Percentiles rank a stretch among this genome's conserved stretches.
These are phyloP conservation scores for Elaeagnus macrophylla DNA, from an alignment of 306 rosid genomes.

Conservation along the genomic window DNA sequence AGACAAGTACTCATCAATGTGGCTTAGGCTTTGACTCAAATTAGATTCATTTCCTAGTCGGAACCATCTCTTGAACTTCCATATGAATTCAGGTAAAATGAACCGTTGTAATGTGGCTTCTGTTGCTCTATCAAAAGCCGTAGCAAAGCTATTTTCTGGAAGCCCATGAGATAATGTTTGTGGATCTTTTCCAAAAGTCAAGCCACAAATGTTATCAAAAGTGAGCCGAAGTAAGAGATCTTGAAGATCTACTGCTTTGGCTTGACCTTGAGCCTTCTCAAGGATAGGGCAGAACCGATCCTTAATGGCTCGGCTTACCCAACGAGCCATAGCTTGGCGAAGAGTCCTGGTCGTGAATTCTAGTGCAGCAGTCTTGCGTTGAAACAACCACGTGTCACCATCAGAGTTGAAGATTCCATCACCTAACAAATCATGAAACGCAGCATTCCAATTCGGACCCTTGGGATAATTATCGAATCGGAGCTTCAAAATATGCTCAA, in stretches of 20 bases:
- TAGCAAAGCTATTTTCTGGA: conserved; percentile 38
- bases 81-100: conserved; percentile 30
- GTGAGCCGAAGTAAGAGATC: conserved; percentile 87
- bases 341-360: conserved; percentile 88
- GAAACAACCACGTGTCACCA: conserved; percentile 83
- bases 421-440: conserved; percentile 70
- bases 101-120: conserved; percentile 48
- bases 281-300: conserved; percentile 59
- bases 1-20: conserved; percentile 41
- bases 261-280: conserved; percentile 32
- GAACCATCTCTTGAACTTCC: conserved; percentile 49
- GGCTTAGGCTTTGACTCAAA: conserved; percentile 38
- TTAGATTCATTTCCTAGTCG: conserved; percentile 57
- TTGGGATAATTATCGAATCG: conserved; percentile 89
- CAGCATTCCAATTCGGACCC: conserved; percentile 84
- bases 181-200: conserved; percentile 77
- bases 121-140: conserved; percentile 40
- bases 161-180: conserved; percentile 37
- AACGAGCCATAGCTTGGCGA: conserved; percentile 92
- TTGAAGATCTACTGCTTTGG: conserved; percentile 51
- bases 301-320: conserved; percentile 88
- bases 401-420: conserved; percentile 86
- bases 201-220: conserved; percentile 85
- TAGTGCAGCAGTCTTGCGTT: conserved; percentile 83
- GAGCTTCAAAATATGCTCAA: conserved; percentile 72